Evolutionary conservation across 2,329 filamentous ascomycete genomes (phyloP).

Genomic region (Ramularia endophylla): DNA sequence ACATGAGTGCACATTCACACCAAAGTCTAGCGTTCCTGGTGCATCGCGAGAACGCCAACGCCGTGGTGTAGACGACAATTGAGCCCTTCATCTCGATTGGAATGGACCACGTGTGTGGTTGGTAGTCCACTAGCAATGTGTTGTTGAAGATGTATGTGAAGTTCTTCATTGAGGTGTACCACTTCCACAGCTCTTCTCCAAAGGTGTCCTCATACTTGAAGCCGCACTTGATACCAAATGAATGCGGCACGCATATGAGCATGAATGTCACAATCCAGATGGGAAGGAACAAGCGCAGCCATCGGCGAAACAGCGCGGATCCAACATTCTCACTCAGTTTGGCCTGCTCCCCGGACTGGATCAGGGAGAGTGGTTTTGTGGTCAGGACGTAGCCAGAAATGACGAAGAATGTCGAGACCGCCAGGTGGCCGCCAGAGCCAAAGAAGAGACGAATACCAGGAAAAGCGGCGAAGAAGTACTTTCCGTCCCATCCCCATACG

Average conservation of each 20-base stretch:
- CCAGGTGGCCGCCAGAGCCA: conserved; percentile 52
- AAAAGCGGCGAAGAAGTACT: conserved; percentile 47
- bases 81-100: conserved; percentile 60
- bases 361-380: conserved; percentile 39
- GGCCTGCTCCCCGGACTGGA: conserved; percentile 23
- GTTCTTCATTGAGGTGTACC: conserved; percentile 57
- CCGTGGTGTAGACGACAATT: conserved; percentile 54
- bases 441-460: conserved; percentile 57
- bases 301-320: conserved; percentile 47
- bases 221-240: conserved; percentile 36
- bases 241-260: conserved; percentile 50
- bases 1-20: conserved; percentile 48
- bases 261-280: conserved; percentile 52
- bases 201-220: conserved; percentile 35
- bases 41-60: conserved; percentile 53
- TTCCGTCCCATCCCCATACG: conserved; percentile 44
- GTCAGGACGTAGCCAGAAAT: conserved; percentile 50
- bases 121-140: conserved; percentile 52
- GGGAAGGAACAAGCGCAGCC: conserved; percentile 46
- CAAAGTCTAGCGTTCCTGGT: conserved; percentile 50
- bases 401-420: conserved; percentile 49
- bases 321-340: conserved; percentile 39
- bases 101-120: conserved; percentile 59
- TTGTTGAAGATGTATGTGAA: conserved; percentile 61
- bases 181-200: conserved; percentile 47